A percentile compares a stretch with the other conserved stretches of the same genome.
These are phyloP conservation scores for barrel medic (Medicago truncatula) DNA, from an alignment of 306 rosid genomes.

Conservation along the genomic window DNA sequence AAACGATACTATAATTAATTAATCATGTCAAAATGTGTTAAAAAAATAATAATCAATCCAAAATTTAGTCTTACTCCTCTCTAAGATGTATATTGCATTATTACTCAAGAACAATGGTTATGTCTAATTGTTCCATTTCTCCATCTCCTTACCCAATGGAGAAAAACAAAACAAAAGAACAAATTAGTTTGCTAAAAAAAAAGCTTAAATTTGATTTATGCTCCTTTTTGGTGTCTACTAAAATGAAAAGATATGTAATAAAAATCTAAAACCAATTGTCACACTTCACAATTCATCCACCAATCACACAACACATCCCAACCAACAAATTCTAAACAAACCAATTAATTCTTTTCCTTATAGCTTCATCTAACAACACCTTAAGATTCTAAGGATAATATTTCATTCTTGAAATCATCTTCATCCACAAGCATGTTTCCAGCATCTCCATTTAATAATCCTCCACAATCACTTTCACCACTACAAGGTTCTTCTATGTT, in stretches of 20 bases:
- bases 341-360: not conserved
- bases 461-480: conserved; percentile 35
- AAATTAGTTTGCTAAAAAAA: conserved; percentile 4
- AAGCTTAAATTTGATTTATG: not conserved
- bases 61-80: not conserved
- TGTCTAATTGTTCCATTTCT: not conserved
- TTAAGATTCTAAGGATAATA: conserved; percentile 42
- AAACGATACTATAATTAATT: not conserved
- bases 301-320: not conserved
- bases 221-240: conserved; percentile 32
- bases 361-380: conserved; percentile 1
- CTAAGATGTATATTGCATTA: not conserved
- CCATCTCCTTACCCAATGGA: conserved; percentile 1
- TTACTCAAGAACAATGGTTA: not conserved
- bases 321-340: conserved; percentile 32
- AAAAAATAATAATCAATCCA: too few relatives aligned
- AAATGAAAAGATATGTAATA: conserved; percentile 25
- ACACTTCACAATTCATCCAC: conserved; percentile 30
- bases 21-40: not conserved
- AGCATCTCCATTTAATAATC: conserved; percentile 33
- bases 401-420: conserved; percentile 21
- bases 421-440: conserved; percentile 43
- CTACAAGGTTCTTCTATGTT: conserved; percentile 43
- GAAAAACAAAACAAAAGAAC: not conserved
- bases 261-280: conserved; percentile 32